Conservation (phyloP, 2,329 filamentous ascomycete species). For the Colletotrichum tabaci region DNA sequence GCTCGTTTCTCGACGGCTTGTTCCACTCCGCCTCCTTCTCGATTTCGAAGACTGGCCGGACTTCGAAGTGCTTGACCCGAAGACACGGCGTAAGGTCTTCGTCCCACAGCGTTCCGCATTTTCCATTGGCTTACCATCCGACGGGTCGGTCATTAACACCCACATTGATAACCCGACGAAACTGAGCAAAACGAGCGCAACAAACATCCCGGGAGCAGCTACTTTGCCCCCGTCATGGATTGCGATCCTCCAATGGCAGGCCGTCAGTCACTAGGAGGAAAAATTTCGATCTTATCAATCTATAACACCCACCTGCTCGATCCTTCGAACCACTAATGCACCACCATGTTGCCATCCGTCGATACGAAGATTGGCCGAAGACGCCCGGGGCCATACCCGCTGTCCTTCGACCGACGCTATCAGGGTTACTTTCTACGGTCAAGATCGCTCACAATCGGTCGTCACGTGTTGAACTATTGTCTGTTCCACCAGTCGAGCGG, state of each 20-base stretch:
- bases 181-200: slow-evolving; percentile 2
- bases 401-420: background rate
- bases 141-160: too few relatives aligned
- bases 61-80: background rate
- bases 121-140: background rate
- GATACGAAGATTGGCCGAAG: slow-evolving; percentile 13
- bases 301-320: slow-evolving; percentile 23
- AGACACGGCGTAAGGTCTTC: background rate
- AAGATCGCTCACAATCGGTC: background rate
- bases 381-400: slow-evolving; percentile 12
- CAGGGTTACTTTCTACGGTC: background rate
- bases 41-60: background rate
- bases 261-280: background rate
- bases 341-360: background rate
- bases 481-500: slow-evolving; percentile 9
- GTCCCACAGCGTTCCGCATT: background rate
- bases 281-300: slow-evolving; percentile 35
- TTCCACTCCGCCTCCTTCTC: background rate
- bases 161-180: background rate
- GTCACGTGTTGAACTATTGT: slow-evolving; percentile 1
- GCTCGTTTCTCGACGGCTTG: background rate
- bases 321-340: slow-evolving; percentile 23
- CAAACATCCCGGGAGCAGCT: background rate
- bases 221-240: slow-evolving; percentile 22
- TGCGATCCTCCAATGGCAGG: slow-evolving; percentile 21